Conservation (phyloP, 2,329 filamentous ascomycete species). For the Exophiala sideris region DNA sequence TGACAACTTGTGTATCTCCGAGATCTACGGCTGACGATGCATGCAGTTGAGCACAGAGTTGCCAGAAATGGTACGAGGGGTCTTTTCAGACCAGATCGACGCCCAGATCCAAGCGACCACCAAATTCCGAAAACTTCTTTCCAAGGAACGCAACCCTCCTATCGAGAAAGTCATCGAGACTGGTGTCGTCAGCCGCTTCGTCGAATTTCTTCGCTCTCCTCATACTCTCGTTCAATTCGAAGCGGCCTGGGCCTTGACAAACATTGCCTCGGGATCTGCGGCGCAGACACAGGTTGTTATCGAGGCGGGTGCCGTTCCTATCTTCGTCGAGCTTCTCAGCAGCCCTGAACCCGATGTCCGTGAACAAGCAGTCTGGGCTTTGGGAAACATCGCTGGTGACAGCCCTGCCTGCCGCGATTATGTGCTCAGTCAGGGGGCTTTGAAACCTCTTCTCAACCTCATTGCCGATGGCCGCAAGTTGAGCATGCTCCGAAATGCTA, state of each 20-base stretch:
- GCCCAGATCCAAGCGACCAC: slow-evolving; percentile 95
- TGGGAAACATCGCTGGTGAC: slow-evolving; percentile 98
- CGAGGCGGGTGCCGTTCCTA: slow-evolving; percentile 94
- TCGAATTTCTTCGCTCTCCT: slow-evolving; percentile 95
- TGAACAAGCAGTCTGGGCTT: slow-evolving; percentile 96
- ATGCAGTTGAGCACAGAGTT: slow-evolving; percentile 90
- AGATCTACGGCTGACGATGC: slow-evolving; percentile 15
- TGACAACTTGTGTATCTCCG: slow-evolving; percentile 47
- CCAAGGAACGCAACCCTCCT: slow-evolving; percentile 97
- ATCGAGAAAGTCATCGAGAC: slow-evolving; percentile 99
- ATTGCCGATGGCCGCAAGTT: slow-evolving; percentile 97
- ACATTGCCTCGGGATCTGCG: slow-evolving; percentile 96
- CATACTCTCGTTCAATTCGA: slow-evolving; percentile 99
- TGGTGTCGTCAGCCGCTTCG: slow-evolving; percentile 93
- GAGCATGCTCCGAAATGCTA: slow-evolving; percentile 98
- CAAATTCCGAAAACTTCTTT: slow-evolving; percentile 96
- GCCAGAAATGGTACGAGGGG: slow-evolving; percentile 94
- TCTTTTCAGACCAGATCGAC: slow-evolving; percentile 98
- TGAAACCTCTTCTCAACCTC: slow-evolving; percentile 83
- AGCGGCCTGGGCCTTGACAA: slow-evolving; percentile 97
- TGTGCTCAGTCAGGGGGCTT: slow-evolving; percentile 83
- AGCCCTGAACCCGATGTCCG: slow-evolving; percentile 97
- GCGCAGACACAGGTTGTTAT: slow-evolving; percentile 98
- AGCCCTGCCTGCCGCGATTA: slow-evolving; percentile 97
- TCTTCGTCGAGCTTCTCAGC: slow-evolving; percentile 92